Base-by-base conservation (phyloP, 1,284 basidiomycete species). In the Puccinia novopanici region DNA sequence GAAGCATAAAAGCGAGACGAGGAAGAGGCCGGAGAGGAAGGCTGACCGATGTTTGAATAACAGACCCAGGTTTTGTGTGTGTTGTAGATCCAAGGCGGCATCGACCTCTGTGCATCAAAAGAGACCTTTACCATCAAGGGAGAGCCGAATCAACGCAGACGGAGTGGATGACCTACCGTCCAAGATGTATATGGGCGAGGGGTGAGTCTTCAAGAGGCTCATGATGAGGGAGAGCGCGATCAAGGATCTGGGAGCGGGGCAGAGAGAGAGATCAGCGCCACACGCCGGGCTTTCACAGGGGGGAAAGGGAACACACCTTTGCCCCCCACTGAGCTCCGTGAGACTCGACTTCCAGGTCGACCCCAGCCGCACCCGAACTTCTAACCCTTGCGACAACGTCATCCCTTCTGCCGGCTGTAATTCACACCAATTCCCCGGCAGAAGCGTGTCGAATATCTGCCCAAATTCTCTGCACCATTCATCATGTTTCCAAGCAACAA, bases 341-440 rank as follows among this genome's bases (percentile, higher is more conserved):
- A 99, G 88, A 84, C 92, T 94, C 84, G 95, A 93, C 86, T 99
- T 99, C 97, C 97, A 99, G 0, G 99, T 94, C 30, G 89, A 90
- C 3, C 97, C 97, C 0, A 99, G 89, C 81, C 91, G 91, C 42
- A 99, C 97, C 85, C 98, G 98, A 86, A 99, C 95, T 86, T 99
- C 97, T 9, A 99, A 89, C 22, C 97, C 97, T 82, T 96, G 90
- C 84, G 94, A 96, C 81, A 99, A 88, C 84, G 98, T 95, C 86
- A 93, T 91, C 0, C 92, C 92, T 81, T 99, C 95, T 3, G 95
- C 94, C 10, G 95, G 93, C 84, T 95, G 92, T 40, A 99, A 88
- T 86, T 95, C 97, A 12, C 94, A 94, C 85, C 95, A 97, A 86
- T 99, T 99, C 42, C 95, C 95, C 0, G 97, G 97, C 0, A 99